A percentile compares a stretch with the other conserved stretches of the same genome.
phyloP scores from a whole-genome alignment of 345 rosid species.

The Syzygium aromaticum region DNA sequence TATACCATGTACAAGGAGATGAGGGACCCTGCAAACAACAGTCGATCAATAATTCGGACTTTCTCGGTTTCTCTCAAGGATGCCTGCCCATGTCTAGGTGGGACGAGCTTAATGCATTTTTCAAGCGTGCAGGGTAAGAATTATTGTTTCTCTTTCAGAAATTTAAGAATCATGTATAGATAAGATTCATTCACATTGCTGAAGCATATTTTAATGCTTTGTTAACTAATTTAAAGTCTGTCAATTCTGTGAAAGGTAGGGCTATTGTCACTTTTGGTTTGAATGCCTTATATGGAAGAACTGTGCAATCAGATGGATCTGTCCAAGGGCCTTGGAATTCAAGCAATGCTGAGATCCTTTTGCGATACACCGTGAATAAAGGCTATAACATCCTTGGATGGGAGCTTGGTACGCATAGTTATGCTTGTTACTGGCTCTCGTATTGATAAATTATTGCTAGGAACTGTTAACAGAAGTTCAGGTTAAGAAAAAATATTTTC shows the following conservation, averaged over 20 bases:
- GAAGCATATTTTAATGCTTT: neutral
- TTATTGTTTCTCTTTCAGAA: neutral
- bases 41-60: slow-evolving; percentile 16
- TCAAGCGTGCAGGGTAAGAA: slow-evolving; percentile 40
- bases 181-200: neutral
- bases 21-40: slow-evolving; percentile 34
- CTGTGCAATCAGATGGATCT: slow-evolving; percentile 13
- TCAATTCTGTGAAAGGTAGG: slow-evolving; percentile 10
- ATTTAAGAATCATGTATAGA: neutral
- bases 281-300: slow-evolving; percentile 32
- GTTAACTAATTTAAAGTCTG: neutral
- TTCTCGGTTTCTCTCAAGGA: slow-evolving; percentile 62
- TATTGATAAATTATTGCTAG: neutral
- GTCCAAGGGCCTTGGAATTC: slow-evolving; percentile 35
- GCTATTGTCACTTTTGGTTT: slow-evolving; percentile 33
- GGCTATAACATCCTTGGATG: slow-evolving; percentile 29
- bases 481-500: neutral
- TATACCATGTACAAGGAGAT: slow-evolving; percentile 28
- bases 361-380: slow-evolving; percentile 27
- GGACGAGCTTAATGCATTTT: slow-evolving; percentile 55
- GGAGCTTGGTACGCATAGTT: slow-evolving; percentile 34
- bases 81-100: slow-evolving; percentile 60
- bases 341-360: slow-evolving; percentile 27
- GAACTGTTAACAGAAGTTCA: neutral
- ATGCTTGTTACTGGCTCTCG: neutral